phyloP scores from a whole-genome alignment of 2,329 filamentous ascomycete genomes.

The Aspergillus sp. region DNA sequence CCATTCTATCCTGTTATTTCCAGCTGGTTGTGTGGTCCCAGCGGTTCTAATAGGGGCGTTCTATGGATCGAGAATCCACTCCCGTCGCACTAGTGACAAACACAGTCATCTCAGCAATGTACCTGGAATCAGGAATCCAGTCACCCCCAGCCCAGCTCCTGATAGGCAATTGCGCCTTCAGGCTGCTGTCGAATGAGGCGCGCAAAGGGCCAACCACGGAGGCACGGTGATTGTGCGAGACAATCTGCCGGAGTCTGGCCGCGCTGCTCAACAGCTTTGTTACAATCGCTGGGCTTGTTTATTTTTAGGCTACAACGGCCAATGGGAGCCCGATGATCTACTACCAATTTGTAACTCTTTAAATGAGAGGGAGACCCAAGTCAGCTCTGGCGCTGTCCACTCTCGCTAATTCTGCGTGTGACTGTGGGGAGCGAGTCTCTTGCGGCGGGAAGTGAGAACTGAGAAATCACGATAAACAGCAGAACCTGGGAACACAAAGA shows the following conservation, averaged over 20 bases:
- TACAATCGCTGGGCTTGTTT: conserved; percentile 13
- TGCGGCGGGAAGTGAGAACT: no score
- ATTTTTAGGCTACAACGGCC: conserved; percentile 21
- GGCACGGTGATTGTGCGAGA: background rate
- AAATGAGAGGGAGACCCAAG: conserved; percentile 20
- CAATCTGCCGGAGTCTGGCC: background rate
- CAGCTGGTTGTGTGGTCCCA: background rate
- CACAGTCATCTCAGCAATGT: conserved; percentile 20
- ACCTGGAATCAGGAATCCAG: background rate
- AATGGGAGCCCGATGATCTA: conserved; percentile 23
- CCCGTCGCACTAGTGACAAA: conserved; percentile 29
- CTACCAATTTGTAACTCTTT: conserved; percentile 22
- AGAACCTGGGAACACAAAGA: background rate
- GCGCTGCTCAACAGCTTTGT: background rate
- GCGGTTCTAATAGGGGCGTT: conserved; percentile 9
- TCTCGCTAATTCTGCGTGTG: background rate
- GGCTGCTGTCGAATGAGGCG: background rate
- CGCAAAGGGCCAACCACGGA: conserved; percentile 3
- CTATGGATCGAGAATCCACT: conserved; percentile 17
- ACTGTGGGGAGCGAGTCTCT: no score
- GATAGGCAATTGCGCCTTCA: background rate
- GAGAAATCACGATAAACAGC: background rate
- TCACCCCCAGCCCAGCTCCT: background rate
- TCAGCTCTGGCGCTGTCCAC: background rate
- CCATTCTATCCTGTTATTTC: conserved; percentile 4